Conservation (phyloP, 2,329 filamentous ascomycete genomes). For the Rhinocladiella similis region DNA sequence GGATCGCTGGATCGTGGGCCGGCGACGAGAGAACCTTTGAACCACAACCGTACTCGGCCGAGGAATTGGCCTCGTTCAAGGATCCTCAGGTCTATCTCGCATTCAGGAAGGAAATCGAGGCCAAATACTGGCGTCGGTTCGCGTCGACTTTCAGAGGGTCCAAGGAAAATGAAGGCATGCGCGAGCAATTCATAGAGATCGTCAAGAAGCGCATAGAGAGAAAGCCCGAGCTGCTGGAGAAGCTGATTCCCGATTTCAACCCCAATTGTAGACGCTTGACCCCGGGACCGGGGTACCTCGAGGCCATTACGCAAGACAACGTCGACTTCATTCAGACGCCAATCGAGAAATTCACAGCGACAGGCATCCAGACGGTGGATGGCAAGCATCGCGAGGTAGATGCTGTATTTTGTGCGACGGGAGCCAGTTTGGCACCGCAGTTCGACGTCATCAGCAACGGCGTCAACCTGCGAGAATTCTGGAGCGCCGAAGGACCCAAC, state of each 20-base stretch:
- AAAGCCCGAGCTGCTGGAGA: slow-evolving; percentile 37
- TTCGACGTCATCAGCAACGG: slow-evolving; percentile 36
- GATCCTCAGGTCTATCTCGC: slow-evolving; percentile 29
- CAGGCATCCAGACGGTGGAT: slow-evolving; percentile 39
- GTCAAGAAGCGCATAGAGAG: slow-evolving; percentile 27
- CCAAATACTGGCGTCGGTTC: slow-evolving; percentile 32
- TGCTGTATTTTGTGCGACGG: slow-evolving; percentile 39
- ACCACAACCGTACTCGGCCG: slow-evolving; percentile 29
- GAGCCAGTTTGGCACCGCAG: slow-evolving; percentile 36
- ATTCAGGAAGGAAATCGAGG: slow-evolving; percentile 37
- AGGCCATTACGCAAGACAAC: slow-evolving; percentile 62
- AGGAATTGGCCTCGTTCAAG: slow-evolving; percentile 27
- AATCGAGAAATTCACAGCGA: slow-evolving; percentile 60
- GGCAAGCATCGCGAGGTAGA: slow-evolving; percentile 28
- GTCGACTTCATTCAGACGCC: slow-evolving; percentile 60
- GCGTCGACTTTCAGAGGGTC: slow-evolving; percentile 23
- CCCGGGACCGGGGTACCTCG: slow-evolving; percentile 67
- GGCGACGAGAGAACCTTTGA: slow-evolving; percentile 25
- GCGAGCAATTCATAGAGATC: slow-evolving; percentile 19
- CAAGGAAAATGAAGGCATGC: slow-evolving; percentile 22
- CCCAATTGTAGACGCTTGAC: slow-evolving; percentile 49
- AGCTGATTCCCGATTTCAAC: slow-evolving; percentile 43
- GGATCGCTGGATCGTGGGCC: slow-evolving; percentile 38
- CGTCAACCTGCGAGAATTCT: slow-evolving; percentile 29
- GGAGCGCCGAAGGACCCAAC: slow-evolving; percentile 22